These are phyloP conservation scores for Neurospora sublineolata DNA, from an alignment of 495 filamentous ascomycete genomes.

Conservation along the genomic window DNA sequence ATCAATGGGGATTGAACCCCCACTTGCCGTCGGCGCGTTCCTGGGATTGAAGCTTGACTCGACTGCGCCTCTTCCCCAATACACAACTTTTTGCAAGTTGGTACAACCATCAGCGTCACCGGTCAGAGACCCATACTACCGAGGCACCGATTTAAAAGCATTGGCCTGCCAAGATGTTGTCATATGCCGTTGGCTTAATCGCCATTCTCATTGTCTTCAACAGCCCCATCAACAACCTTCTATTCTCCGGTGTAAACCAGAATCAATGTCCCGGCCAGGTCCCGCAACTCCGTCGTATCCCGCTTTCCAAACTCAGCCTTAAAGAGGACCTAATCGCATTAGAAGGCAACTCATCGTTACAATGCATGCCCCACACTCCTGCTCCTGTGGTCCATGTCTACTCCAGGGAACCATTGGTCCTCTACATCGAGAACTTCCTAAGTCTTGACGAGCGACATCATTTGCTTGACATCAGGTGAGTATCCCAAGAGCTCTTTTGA, in stretches of 20 bases:
- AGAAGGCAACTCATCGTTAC: conserved; percentile 18
- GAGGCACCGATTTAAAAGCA: background rate
- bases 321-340: conserved; percentile 33
- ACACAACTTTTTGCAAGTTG: background rate
- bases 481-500: background rate
- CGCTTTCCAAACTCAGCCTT: conserved; percentile 22
- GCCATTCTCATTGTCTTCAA: conserved; percentile 15
- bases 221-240: conserved; percentile 13
- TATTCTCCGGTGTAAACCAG: conserved; percentile 3
- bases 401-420: conserved; percentile 30
- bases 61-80: background rate
- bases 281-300: conserved; percentile 21
- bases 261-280: background rate
- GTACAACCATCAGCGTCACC: background rate
- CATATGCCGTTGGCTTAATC: conserved; percentile 16
- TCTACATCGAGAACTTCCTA: conserved; percentile 37
- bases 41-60: background rate
- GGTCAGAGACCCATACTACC: background rate
- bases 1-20: background rate
- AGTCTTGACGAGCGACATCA: conserved; percentile 23
- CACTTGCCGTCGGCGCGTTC: background rate
- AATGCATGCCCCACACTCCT: conserved; percentile 14
- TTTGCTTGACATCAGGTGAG: conserved; percentile 33
- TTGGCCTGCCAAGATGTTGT: conserved; percentile 11
- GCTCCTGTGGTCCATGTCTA: conserved; percentile 28